Evolutionary conservation across 441 rosid species (phyloP).

Genomic region (Pelargonium cotyledonis): DNA sequence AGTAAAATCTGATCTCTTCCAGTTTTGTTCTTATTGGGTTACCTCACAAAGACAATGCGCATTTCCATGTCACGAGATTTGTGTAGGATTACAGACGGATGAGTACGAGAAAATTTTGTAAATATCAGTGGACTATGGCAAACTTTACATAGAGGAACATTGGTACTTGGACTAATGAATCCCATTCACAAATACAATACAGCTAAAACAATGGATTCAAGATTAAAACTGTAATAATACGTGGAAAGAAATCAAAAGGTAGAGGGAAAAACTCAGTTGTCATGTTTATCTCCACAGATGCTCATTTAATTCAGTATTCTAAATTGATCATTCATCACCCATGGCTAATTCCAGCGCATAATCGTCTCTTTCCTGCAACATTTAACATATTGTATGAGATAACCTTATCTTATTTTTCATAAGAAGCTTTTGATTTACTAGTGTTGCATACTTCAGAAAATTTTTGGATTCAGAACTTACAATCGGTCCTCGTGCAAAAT

Average conservation of each 20-base stretch:
- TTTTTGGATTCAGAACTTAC: conserved; percentile 43
- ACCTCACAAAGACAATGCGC: neutral
- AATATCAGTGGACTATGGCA: neutral
- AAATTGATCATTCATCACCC: conserved; percentile 58
- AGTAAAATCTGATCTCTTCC: neutral
- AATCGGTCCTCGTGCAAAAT: conserved; percentile 90
- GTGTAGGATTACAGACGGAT: neutral
- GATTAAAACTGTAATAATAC: conserved; percentile 7
- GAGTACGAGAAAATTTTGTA: neutral
- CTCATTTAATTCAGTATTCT: conserved; percentile 9
- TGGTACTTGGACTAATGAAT: neutral
- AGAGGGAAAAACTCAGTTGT: neutral
- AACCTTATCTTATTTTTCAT: conserved; percentile 2
- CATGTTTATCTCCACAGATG: conserved; percentile 13
- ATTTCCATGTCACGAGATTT: neutral
- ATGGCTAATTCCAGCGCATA: conserved; percentile 86
- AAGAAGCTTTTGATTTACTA: neutral
- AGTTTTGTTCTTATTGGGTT: conserved; percentile 2
- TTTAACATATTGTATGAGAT: conserved; percentile 18
- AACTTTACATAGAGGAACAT: neutral
- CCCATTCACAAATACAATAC: neutral
- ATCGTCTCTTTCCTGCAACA: conserved; percentile 81
- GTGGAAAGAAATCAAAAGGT: neutral
- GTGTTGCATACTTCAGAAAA: conserved; percentile 6
- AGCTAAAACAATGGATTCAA: conserved; percentile 1